A percentile compares a stretch with the other conserved stretches of the same genome.
Conservation (phyloP, 2,329 filamentous ascomycete species). For the Colletotrichum siamense region DNA sequence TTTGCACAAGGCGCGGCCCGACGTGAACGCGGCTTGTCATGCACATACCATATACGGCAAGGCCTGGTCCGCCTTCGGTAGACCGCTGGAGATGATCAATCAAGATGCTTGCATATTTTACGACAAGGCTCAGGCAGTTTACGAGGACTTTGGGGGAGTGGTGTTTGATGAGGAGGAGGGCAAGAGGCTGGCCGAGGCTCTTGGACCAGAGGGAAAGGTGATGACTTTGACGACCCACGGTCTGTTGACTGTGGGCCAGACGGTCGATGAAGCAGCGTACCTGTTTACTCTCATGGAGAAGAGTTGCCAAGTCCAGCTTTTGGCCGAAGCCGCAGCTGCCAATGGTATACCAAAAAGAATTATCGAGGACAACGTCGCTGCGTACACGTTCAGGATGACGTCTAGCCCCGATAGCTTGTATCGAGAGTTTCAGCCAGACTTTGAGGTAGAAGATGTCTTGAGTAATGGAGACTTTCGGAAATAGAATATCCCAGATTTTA, state of each 20-base stretch:
- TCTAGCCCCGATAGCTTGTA: slow-evolving; percentile 23
- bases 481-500: background rate
- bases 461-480: slow-evolving; percentile 20
- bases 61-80: slow-evolving; percentile 71
- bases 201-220: slow-evolving; percentile 44
- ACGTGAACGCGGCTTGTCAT: slow-evolving; percentile 73
- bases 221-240: slow-evolving; percentile 62
- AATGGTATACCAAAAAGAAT: background rate
- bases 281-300: slow-evolving; percentile 71
- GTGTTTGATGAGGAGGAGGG: slow-evolving; percentile 54
- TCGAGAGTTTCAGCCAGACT: slow-evolving; percentile 24
- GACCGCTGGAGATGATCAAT: slow-evolving; percentile 72
- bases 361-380: background rate
- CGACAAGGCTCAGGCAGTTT: slow-evolving; percentile 32
- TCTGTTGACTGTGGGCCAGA: slow-evolving; percentile 69
- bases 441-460: slow-evolving; percentile 19
- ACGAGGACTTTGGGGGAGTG: slow-evolving; percentile 30
- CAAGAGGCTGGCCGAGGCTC: background rate
- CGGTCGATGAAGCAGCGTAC: slow-evolving; percentile 76
- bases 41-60: slow-evolving; percentile 70
- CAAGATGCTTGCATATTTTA: slow-evolving; percentile 72
- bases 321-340: slow-evolving; percentile 56
- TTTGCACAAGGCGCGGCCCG: slow-evolving; percentile 68
- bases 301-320: slow-evolving; percentile 65
- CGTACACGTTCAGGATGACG: slow-evolving; percentile 1